Conservation (phyloP, 2,329 filamentous ascomycete species). For the Alternaria angustiovoidea region DNA sequence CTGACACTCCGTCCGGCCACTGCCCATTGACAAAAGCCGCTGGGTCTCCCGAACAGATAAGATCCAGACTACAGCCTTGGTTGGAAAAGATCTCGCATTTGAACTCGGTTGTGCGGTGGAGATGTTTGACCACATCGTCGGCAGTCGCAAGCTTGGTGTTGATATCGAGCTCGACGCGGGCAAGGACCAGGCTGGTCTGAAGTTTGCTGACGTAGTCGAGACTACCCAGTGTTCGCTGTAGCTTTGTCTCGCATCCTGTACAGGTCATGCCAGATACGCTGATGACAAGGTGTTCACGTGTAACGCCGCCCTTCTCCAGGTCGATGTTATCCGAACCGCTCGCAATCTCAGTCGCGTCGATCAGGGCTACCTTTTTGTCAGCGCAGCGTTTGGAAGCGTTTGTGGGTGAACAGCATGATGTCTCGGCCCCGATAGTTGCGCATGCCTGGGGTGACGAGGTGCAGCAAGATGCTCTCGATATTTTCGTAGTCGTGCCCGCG, state of each 20-base stretch:
- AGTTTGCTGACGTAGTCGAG: conserved; percentile 62
- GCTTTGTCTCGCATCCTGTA: conserved; percentile 74
- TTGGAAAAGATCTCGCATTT: conserved; percentile 57
- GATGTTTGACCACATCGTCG: conserved; percentile 57
- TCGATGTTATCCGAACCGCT: conserved; percentile 10
- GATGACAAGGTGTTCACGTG: conserved; percentile 65
- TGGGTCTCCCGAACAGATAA: conserved; percentile 23
- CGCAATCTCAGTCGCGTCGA: conserved; percentile 1
- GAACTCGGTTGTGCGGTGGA: conserved; percentile 69
- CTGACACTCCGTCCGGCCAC: conserved; percentile 36
- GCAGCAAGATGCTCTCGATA: background rate
- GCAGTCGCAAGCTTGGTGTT: conserved; percentile 43
- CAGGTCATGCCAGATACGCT: conserved; percentile 76
- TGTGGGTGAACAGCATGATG: background rate
- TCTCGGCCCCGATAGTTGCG: background rate
- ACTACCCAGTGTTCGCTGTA: conserved; percentile 60
- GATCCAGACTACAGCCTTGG: conserved; percentile 35
- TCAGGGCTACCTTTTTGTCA: background rate
- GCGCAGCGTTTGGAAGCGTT: background rate
- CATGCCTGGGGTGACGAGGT: background rate
- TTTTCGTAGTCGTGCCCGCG: background rate
- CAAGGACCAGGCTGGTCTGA: conserved; percentile 71
- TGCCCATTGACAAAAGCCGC: conserved; percentile 19
- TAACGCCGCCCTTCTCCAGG: conserved; percentile 31
- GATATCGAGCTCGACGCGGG: conserved; percentile 71